A percentile compares a stretch with the other conserved stretches of the same genome.
Conservation (phyloP, 1,284 basidiomycete species). For the Apiotrichum gracile region DNA sequence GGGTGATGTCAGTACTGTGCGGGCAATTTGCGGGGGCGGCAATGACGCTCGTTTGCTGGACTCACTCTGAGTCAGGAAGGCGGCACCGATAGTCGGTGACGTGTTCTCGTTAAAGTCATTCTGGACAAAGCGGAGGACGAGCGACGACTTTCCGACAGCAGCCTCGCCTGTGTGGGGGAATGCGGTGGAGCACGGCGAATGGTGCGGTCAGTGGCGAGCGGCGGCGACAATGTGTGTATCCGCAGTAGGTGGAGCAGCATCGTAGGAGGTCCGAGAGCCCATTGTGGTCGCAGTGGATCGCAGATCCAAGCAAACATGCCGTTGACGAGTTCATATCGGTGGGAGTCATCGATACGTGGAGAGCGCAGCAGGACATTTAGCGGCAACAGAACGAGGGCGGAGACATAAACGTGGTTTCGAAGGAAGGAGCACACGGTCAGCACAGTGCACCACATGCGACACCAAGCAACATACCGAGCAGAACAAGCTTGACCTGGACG, state of each 20-base stretch:
- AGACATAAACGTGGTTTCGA: too few species aligned
- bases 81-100: constrained; percentile 88
- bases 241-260: neutral
- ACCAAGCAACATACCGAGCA: constrained; percentile 58
- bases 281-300: too few species aligned
- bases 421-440: neutral
- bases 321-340: too few species aligned
- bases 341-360: too few species aligned
- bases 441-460: neutral
- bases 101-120: constrained; percentile 48
- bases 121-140: constrained; percentile 89
- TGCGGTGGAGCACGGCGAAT: too few species aligned
- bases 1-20: constrained; percentile 5
- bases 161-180: constrained; percentile 68
- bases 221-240: too few species aligned
- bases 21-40: too few species aligned
- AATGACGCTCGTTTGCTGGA: neutral
- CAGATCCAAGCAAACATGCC: too few species aligned
- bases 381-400: too few species aligned
- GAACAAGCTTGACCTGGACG: constrained; percentile 82
- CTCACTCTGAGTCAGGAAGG: constrained; percentile 56
- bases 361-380: too few species aligned
- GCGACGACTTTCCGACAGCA: constrained; percentile 98
- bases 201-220: too few species aligned
- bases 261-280: neutral